Base-by-base conservation (phyloP, 495 filamentous ascomycete species). In the Aspergillus indologenus region DNA sequence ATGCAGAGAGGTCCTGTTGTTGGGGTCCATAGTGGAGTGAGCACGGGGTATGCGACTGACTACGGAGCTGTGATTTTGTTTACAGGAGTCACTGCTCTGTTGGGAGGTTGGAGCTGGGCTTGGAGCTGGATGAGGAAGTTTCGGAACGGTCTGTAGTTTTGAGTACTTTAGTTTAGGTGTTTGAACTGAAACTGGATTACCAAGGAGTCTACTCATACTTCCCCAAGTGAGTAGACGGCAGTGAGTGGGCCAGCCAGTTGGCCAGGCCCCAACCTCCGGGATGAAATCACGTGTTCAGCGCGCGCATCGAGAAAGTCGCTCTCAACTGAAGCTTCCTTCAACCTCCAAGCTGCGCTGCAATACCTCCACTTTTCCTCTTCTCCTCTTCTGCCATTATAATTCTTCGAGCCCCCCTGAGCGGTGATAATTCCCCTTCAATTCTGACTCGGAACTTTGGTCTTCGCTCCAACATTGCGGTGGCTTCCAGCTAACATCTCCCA, bases 21-120 rank as follows among this genome's bases (percentile, higher is more conserved):
- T 45, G 65, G 56, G 1, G 54, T 46, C 43, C 52, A 53, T 11
- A 42, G 52, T 12, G 62, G 63, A 29, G 63, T 58, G 18, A 57
- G 29, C 18, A 66, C 68, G 2, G 78, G 70, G 0, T 81, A 73
- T 57, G 67, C 62, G 3, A 75, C 72, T 3, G 60, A 73, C 17
- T 81, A 79, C 60, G 76, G 77, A 6, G 59, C 61, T 21, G 56
- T 81, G 60, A 78, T 81, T 54, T 58, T 81, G 22, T 81, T 81
- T 48, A 81, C 78, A 18, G 78, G 75, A 11, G 61, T 79, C 22
- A 79, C 72, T 15, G 73, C 72, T 0, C 44, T 71, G 21, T 56
- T 75, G 7, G 73, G 73, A 2, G 71, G 64, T 4, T 74, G 72
- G 71, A 65, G 70, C 22, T 73, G 71, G 64, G 65, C 73, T 53